Evolutionary conservation across 2,329 filamentous ascomycete species (phyloP).

Genomic region (Penicillium olsonii): DNA sequence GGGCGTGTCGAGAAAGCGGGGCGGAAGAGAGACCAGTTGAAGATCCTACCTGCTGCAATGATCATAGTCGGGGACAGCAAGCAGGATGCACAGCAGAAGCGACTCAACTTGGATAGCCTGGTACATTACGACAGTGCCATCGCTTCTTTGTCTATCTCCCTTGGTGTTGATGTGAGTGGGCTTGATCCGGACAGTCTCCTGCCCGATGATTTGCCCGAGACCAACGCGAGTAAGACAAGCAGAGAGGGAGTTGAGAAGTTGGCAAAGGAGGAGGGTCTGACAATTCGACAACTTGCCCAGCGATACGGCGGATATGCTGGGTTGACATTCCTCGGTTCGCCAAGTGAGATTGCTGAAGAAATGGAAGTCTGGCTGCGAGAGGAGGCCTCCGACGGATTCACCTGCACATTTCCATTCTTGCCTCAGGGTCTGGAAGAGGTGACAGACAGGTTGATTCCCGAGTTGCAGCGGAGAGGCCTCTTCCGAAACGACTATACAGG

Average conservation of each 20-base stretch:
- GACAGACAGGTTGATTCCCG: conserved; percentile 49
- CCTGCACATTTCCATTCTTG: conserved; percentile 52
- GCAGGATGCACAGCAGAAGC: conserved; percentile 52
- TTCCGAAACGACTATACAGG: conserved; percentile 57
- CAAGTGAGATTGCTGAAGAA: conserved; percentile 52
- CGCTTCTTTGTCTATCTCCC: conserved; percentile 52
- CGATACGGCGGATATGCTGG: conserved; percentile 54
- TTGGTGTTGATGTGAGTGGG: conserved; percentile 51
- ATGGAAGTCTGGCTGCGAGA: conserved; percentile 51
- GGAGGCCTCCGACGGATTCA: conserved; percentile 55
- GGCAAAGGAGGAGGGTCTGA: conserved; percentile 49
- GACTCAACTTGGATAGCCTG: conserved; percentile 52
- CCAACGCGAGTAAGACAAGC: conserved; percentile 56
- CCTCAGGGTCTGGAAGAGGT: conserved; percentile 56
- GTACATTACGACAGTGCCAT: conserved; percentile 59
- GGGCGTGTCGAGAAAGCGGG: conserved; percentile 48
- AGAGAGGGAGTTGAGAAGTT: conserved; percentile 50
- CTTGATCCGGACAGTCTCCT: conserved; percentile 54
- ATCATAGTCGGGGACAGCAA: conserved; percentile 53
- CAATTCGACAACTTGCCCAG: conserved; percentile 55
- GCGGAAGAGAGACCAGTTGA: conserved; percentile 49
- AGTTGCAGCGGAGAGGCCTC: conserved; percentile 53
- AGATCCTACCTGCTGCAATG: conserved; percentile 55
- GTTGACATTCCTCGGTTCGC: conserved; percentile 54
- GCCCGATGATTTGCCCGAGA: conserved; percentile 53